phyloP scores from a whole-genome alignment of 768 basidiomycete genomes.

The Cyathus striatus region DNA sequence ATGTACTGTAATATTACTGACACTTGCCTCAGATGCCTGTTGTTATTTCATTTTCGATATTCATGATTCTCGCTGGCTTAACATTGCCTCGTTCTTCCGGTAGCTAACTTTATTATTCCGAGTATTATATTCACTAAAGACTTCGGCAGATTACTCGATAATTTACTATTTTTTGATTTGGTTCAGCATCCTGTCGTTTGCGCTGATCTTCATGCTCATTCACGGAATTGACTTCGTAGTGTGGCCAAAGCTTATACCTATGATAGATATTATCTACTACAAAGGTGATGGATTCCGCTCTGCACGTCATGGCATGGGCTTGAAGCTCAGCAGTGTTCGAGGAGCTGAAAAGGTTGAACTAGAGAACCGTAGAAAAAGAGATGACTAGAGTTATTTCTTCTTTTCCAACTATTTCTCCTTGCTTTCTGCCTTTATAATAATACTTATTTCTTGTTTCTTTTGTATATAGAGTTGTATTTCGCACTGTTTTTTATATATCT shows the following conservation, averaged over 20 bases:
- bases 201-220: slow-evolving; percentile 69
- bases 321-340: slow-evolving; percentile 19
- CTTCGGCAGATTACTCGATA: slow-evolving; percentile 71
- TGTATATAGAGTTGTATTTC: slow-evolving; percentile 1
- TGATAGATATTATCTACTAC: slow-evolving; percentile 83
- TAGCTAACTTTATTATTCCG: slow-evolving; percentile 21
- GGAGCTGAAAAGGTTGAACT: slow-evolving; percentile 64
- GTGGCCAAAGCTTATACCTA: slow-evolving; percentile 86
- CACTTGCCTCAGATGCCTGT: slow-evolving; percentile 67
- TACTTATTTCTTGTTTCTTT: slow-evolving; percentile 5
- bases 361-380: slow-evolving; percentile 69
- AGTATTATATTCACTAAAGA: slow-evolving; percentile 5
- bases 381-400: slow-evolving; percentile 41
- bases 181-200: slow-evolving; percentile 56
- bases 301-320: slow-evolving; percentile 74
- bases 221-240: slow-evolving; percentile 93
- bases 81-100: slow-evolving; percentile 86
- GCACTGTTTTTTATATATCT: neutral
- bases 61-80: slow-evolving; percentile 84
- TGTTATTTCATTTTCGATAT: slow-evolving; percentile 70
- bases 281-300: slow-evolving; percentile 85
- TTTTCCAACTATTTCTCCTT: slow-evolving; percentile 2
- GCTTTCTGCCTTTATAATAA: slow-evolving; percentile 5
- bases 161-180: slow-evolving; percentile 83
- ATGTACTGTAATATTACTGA: too few species aligned